Conservation (phyloP, 1,284 basidiomycete species). For the Filobasidium uniguttulatum region DNA sequence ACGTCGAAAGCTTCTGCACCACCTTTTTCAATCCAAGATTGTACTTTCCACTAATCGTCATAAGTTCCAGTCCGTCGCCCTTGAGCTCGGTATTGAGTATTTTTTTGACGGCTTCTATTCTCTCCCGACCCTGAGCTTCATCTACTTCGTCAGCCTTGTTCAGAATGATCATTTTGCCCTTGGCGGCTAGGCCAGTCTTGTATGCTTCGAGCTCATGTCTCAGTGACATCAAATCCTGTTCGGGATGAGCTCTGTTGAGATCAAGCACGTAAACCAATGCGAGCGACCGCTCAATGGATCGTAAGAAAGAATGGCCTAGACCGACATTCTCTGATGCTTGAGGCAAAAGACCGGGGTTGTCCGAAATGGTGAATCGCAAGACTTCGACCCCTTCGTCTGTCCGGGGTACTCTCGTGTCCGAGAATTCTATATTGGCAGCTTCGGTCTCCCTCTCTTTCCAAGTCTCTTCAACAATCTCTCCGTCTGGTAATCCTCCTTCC, state of each 20-base stretch:
- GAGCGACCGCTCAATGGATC: constrained; percentile 81
- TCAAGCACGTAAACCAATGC: constrained; percentile 89
- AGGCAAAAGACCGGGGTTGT: constrained; percentile 86
- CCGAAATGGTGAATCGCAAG: constrained; percentile 86
- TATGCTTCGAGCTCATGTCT: constrained; percentile 73
- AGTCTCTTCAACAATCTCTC: constrained; percentile 57
- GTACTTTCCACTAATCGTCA: constrained; percentile 67
- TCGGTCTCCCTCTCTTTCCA: constrained; percentile 47
- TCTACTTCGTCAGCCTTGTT: constrained; percentile 85
- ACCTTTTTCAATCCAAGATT: constrained; percentile 58
- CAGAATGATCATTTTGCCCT: constrained; percentile 68
- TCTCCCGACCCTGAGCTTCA: constrained; percentile 24
- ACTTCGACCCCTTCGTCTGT: constrained; percentile 40
- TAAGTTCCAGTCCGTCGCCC: constrained; percentile 40
- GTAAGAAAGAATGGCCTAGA: constrained; percentile 83
- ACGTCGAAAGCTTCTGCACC: constrained; percentile 50
- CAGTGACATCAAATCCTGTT: constrained; percentile 59
- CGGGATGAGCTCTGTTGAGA: constrained; percentile 54
- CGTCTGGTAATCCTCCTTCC: constrained; percentile 45
- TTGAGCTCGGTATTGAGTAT: constrained; percentile 15
- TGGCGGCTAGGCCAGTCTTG: constrained; percentile 58
- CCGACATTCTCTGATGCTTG: constrained; percentile 78
- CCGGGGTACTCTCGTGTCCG: not conserved
- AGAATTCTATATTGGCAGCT: constrained; percentile 18
- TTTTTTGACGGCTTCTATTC: constrained; percentile 36